Evolutionary conservation across 2,329 filamentous ascomycete genomes (phyloP).

Genomic region (Hypoxylon sp.): DNA sequence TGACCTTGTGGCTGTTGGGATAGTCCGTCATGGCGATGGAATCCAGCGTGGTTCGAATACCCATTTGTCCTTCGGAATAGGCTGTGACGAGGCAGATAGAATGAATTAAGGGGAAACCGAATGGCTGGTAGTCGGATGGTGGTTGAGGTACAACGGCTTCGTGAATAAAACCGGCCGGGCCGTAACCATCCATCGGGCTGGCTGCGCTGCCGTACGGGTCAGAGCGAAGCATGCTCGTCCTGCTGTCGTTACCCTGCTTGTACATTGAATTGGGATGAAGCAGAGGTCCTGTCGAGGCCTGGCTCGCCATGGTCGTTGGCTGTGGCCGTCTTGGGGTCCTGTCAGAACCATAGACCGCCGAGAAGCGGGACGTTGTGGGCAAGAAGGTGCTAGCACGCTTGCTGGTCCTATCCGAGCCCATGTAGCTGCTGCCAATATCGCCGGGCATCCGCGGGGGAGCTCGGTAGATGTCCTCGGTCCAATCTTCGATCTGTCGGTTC

Average conservation of each 20-base stretch:
- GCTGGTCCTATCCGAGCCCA: slow-evolving; percentile 72
- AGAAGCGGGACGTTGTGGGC: slow-evolving; percentile 93
- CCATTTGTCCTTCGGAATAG: slow-evolving; percentile 94
- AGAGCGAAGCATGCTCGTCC: slow-evolving; percentile 70
- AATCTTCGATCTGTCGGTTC: slow-evolving; percentile 94
- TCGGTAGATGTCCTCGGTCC: slow-evolving; percentile 96
- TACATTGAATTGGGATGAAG: slow-evolving; percentile 78
- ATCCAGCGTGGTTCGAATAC: slow-evolving; percentile 91
- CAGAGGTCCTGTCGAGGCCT: slow-evolving; percentile 77
- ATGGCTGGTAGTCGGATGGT: slow-evolving; percentile 96
- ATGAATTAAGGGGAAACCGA: slow-evolving; percentile 93
- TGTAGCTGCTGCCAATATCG: slow-evolving; percentile 72
- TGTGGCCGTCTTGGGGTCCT: slow-evolving; percentile 58
- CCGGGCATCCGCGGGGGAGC: slow-evolving; percentile 83
- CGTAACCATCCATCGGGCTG: slow-evolving; percentile 71
- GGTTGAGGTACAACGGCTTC: slow-evolving; percentile 96
- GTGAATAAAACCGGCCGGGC: slow-evolving; percentile 94
- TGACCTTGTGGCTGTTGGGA: slow-evolving; percentile 97
- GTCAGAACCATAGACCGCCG: slow-evolving; percentile 84
- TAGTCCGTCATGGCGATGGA: slow-evolving; percentile 98
- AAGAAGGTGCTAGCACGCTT: slow-evolving; percentile 87
- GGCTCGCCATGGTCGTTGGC: slow-evolving; percentile 95
- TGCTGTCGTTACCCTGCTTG: slow-evolving; percentile 69
- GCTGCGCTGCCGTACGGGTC: slow-evolving; percentile 64
- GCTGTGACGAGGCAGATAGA: slow-evolving; percentile 94